Base-by-base conservation (phyloP, 257 asterid genomes). In the Nicotiana obtusifolia region DNA sequence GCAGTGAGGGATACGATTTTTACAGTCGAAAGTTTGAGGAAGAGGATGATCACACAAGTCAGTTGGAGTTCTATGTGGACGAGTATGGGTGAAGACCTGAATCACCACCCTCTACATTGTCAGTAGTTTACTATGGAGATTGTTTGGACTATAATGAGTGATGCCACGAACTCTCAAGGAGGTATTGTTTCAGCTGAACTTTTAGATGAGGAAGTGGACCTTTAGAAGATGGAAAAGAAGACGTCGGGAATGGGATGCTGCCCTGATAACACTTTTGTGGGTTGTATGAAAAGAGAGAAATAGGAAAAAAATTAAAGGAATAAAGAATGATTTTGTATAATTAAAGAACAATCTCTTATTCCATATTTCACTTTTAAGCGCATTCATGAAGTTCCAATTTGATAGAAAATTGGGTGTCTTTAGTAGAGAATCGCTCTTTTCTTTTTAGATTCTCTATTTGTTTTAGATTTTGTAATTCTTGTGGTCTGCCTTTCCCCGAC, bases 141-240 rank as follows among this genome's bases (percentile, higher is more conserved):
- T 28, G 31, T n/a, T 68, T 17, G 16, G 54, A 68, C 26, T 35
- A 37, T 28, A 37, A 37, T 60, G 30, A 60, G 26, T 1, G 31
- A 20, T 68, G 30, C 31, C 56, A 37, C 54, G 22, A 52, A 37
- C 26, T 67, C 16, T 68, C 77, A 68, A 68, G 20, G 77, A 37
- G 77, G 56, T 37, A 68, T 35, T 37, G 49, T 68, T 68, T 68
- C 30, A 19, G 31, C n/a, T 68, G 77, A 68, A n/a, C 19, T 17
- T 68, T 68, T 68, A 54, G 57, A 52, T 8, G 47, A 37, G 35
- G 75, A 66, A 33, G 28, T 33, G 28, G 53, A 53, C 16, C 28
- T 67, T 67, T 67, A 33, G 54, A 68, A 68, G 77, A 68, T 37
- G 30, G 54, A 68, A 35, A 68, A 19, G n/a, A 68, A 68, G 77